Conservation (phyloP, 805 yeast species). For the Candida nemodendra region DNA sequence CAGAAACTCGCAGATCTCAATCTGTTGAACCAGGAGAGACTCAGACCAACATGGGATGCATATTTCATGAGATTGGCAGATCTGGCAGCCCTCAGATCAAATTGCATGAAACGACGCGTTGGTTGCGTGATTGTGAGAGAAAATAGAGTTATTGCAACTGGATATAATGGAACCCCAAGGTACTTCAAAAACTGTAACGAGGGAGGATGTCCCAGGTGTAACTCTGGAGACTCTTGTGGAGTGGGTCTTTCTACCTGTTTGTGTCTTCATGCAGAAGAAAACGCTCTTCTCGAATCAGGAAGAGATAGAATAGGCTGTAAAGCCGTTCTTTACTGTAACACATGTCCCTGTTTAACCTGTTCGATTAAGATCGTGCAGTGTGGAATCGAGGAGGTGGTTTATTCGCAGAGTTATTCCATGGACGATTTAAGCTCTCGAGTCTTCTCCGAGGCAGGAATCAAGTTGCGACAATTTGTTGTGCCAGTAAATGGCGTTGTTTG, state of each 20-base stretch:
- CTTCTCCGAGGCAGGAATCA: slow-evolving; percentile 69
- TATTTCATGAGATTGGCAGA: slow-evolving; percentile 94
- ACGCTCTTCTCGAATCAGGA: slow-evolving; percentile 92
- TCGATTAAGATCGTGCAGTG: slow-evolving; percentile 91
- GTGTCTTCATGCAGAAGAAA: slow-evolving; percentile 96
- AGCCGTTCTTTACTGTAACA: slow-evolving; percentile 83
- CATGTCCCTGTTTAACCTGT: slow-evolving; percentile 97
- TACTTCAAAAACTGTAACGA: slow-evolving; percentile 85
- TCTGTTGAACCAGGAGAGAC: slow-evolving; percentile 50
- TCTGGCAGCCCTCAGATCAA: slow-evolving; percentile 86
- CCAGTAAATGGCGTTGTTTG: slow-evolving; percentile 32
- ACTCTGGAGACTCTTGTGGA: slow-evolving; percentile 63
- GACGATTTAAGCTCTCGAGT: slow-evolving; percentile 74
- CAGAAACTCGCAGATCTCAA: slow-evolving; percentile 40
- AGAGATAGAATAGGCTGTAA: slow-evolving; percentile 70
- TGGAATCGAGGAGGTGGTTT: slow-evolving; percentile 89
- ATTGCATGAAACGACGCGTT: slow-evolving; percentile 96
- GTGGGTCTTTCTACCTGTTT: slow-evolving; percentile 76
- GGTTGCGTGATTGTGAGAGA: slow-evolving; percentile 94
- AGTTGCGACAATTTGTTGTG: slow-evolving; percentile 58
- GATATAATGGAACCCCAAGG: slow-evolving; percentile 97
- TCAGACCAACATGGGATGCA: slow-evolving; percentile 94
- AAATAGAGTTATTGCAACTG: slow-evolving; percentile 87
- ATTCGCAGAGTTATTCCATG: slow-evolving; percentile 91
- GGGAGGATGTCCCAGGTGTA: slow-evolving; percentile 94